A percentile compares a stretch with the other conserved stretches of the same genome.
phyloP scores from a whole-genome alignment of 2,329 filamentous ascomycete species.

The Aspergillus sp. region DNA sequence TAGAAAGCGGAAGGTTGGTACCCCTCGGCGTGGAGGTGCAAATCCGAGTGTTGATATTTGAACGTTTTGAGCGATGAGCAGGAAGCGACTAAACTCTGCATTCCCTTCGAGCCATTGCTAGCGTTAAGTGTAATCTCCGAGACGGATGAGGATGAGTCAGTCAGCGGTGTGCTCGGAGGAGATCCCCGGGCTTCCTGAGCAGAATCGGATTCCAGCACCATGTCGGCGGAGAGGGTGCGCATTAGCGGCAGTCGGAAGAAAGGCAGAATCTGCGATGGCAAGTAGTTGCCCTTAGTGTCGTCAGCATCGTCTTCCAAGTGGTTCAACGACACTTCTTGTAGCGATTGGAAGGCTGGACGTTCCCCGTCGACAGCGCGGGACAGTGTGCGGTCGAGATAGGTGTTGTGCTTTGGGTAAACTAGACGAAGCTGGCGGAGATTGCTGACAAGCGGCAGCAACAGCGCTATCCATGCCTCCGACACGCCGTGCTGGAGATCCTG shows the following conservation, averaged over 20 bases:
- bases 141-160: slow-evolving; percentile 11
- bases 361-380: slow-evolving; percentile 14
- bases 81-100: slow-evolving; percentile 15
- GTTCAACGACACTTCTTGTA: slow-evolving; percentile 15
- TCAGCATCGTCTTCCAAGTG: slow-evolving; percentile 6
- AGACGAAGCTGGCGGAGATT: slow-evolving; percentile 17
- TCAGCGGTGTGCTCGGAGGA: not conserved
- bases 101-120: slow-evolving; percentile 21
- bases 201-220: slow-evolving; percentile 17
- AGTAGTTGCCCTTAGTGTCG: slow-evolving; percentile 6
- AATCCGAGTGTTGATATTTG: slow-evolving; percentile 27
- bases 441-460: slow-evolving; percentile 18
- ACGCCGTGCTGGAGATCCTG: slow-evolving; percentile 14
- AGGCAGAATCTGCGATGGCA: slow-evolving; percentile 13
- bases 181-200: not conserved
- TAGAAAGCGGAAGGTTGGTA: slow-evolving; percentile 21
- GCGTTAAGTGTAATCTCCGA: slow-evolving; percentile 19
- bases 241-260: slow-evolving; percentile 22
- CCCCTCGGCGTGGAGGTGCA: slow-evolving; percentile 17
- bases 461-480: slow-evolving; percentile 22
- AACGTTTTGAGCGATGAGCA: slow-evolving; percentile 20
- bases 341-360: slow-evolving; percentile 13
- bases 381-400: slow-evolving; percentile 17
- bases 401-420: slow-evolving; percentile 12
- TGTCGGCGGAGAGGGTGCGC: slow-evolving; percentile 16